Conservation (phyloP, 768 basidiomycete species). For the Termitomyces sp. region DNA sequence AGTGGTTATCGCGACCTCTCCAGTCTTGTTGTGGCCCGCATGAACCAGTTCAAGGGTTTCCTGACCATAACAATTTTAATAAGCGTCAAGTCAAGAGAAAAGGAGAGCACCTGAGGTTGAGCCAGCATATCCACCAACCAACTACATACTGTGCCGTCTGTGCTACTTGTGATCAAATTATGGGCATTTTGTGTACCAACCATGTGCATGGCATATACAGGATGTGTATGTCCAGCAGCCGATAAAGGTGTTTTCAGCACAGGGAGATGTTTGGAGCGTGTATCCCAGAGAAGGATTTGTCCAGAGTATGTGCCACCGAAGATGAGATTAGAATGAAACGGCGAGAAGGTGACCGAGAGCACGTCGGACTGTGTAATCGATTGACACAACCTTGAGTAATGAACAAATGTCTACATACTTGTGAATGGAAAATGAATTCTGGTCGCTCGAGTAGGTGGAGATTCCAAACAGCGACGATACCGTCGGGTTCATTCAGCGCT, state of each 20-base stretch:
- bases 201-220: constrained; percentile 97
- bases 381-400: not conserved
- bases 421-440: constrained; percentile 97
- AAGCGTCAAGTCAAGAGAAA: not conserved
- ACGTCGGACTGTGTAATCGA: constrained; percentile 76
- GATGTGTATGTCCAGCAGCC: constrained; percentile 95
- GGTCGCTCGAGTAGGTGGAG: constrained; percentile 91
- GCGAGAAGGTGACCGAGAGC: constrained; percentile 93
- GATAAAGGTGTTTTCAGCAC: constrained; percentile 96
- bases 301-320: constrained; percentile 99
- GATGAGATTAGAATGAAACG: constrained; percentile 94
- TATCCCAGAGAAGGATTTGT: constrained; percentile 97
- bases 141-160: constrained; percentile 94
- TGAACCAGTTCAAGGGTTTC: constrained; percentile 92
- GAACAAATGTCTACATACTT: constrained; percentile 47
- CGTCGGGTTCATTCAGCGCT: constrained; percentile 92
- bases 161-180: constrained; percentile 93
- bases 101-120: constrained; percentile 74
- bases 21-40: constrained; percentile 91
- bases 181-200: constrained; percentile 99
- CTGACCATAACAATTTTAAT: constrained; percentile 29
- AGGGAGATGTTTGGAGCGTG: constrained; percentile 91
- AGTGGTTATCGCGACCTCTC: constrained; percentile 91
- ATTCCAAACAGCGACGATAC: constrained; percentile 97
- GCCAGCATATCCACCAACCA: constrained; percentile 99